A percentile compares a stretch with the other conserved stretches of the same genome.
These are phyloP conservation scores for Botryotinia narcissicola DNA, from an alignment of 2,329 filamentous ascomycete genomes.

Conservation along the genomic window DNA sequence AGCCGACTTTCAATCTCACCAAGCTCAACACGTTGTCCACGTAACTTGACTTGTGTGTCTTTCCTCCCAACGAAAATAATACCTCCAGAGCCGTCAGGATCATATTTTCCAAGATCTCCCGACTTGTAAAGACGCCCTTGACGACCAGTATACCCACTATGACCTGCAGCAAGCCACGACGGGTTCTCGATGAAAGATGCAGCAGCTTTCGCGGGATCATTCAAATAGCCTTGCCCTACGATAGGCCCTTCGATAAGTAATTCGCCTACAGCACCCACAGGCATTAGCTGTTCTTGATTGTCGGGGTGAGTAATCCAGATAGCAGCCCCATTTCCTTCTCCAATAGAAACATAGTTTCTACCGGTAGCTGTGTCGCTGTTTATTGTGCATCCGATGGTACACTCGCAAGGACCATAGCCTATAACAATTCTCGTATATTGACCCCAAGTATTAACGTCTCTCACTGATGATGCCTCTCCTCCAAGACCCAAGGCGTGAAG, in stretches of 20 bases:
- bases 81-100: slow-evolving; percentile 50
- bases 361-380: slow-evolving; percentile 23
- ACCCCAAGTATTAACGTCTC: slow-evolving; percentile 42
- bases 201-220: slow-evolving; percentile 55
- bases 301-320: slow-evolving; percentile 42
- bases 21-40: slow-evolving; percentile 63
- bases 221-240: slow-evolving; percentile 62
- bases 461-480: slow-evolving; percentile 40
- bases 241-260: slow-evolving; percentile 47
- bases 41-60: slow-evolving; percentile 66
- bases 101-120: slow-evolving; percentile 57
- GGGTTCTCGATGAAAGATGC: slow-evolving; percentile 57
- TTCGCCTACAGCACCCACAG: slow-evolving; percentile 35
- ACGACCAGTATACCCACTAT: slow-evolving; percentile 37
- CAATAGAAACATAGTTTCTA: slow-evolving; percentile 21
- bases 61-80: slow-evolving; percentile 56
- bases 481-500: slow-evolving; percentile 32
- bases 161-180: slow-evolving; percentile 41
- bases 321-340: slow-evolving; percentile 26
- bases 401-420: slow-evolving; percentile 43
- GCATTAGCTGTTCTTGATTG: slow-evolving; percentile 27
- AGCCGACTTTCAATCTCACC: slow-evolving; percentile 48
- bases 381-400: slow-evolving; percentile 22
- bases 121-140: slow-evolving; percentile 55
- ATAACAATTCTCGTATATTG: slow-evolving; percentile 41